phyloP scores from a whole-genome alignment of 75 land plant genomes.

The Pinus tabuliformis region DNA sequence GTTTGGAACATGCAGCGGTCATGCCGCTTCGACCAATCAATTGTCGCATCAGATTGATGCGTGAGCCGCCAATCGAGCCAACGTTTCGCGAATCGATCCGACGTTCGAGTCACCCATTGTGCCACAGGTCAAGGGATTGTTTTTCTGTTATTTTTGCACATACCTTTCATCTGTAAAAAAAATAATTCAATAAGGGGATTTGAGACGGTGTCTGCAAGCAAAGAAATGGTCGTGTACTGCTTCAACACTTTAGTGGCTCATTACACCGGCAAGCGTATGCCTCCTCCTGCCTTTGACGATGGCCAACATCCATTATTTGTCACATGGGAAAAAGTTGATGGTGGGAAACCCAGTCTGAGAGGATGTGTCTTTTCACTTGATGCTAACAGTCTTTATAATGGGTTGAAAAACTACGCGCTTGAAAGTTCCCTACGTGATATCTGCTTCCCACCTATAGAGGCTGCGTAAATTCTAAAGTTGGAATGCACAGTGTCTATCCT shows the following conservation, averaged over 20 bases:
- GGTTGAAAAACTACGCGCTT: conserved; percentile 88
- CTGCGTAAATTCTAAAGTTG: conserved; percentile 82
- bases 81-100: too few species aligned
- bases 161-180: too few species aligned
- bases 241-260: conserved; percentile 87
- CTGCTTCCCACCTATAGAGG: conserved; percentile 93
- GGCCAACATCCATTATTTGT: conserved; percentile 91
- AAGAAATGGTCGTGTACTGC: conserved; percentile 88
- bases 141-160: too few species aligned
- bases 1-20: too few species aligned
- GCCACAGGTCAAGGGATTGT: too few species aligned
- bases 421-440: conserved; percentile 93
- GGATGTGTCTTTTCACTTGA: conserved; percentile 96
- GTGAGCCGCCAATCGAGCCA: too few species aligned
- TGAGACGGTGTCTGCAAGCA: conserved; percentile 76
- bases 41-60: too few species aligned
- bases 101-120: too few species aligned
- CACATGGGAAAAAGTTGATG: conserved; percentile 91
- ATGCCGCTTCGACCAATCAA: too few species aligned
- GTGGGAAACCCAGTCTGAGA: conserved; percentile 85
- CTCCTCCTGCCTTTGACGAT: conserved; percentile 78
- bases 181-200: too few species aligned
- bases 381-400: conserved; percentile 70
- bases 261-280: conserved; percentile 62
- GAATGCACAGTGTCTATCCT: conserved; percentile 97